Conservation (phyloP, 257 asterid species). For the Ballota nigra region DNA sequence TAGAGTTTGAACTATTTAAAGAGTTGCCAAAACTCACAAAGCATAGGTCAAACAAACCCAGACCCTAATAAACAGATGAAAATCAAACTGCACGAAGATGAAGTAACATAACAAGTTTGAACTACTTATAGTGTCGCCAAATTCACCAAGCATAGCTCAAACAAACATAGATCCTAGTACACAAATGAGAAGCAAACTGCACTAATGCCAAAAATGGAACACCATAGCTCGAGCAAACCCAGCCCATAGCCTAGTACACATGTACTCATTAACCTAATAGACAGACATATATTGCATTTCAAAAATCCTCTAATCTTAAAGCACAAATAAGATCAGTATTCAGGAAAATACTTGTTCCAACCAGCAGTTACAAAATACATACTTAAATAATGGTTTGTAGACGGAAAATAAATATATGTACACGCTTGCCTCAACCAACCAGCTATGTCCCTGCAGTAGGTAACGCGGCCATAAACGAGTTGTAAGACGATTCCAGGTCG, state of each 20-base stretch:
- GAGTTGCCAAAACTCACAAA: neutral
- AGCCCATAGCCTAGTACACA: neutral
- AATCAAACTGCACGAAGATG: neutral
- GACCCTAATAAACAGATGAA: neutral
- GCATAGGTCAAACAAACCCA: neutral
- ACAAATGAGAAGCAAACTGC: neutral
- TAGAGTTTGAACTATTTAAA: neutral
- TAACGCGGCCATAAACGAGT: conserved; percentile 90
- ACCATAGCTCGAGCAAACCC: neutral
- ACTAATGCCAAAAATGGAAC: neutral
- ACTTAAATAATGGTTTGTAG: conserved; percentile 10
- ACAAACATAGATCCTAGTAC: neutral
- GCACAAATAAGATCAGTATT: conserved; percentile 19
- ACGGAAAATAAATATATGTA: conserved; percentile 32
- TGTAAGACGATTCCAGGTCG: conserved; percentile 87
- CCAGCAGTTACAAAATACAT: conserved; percentile 19
- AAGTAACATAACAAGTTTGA: neutral
- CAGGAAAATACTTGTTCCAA: conserved; percentile 16
- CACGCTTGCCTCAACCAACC: conserved; percentile 29
- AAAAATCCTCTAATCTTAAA: conserved; percentile 12
- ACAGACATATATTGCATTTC: conserved; percentile 18
- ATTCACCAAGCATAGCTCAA: neutral
- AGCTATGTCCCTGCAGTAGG: conserved; percentile 70
- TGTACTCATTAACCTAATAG: neutral
- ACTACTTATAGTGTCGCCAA: neutral